Conservation (phyloP, 305 asterid species). For the Solanum hybrid region DNA sequence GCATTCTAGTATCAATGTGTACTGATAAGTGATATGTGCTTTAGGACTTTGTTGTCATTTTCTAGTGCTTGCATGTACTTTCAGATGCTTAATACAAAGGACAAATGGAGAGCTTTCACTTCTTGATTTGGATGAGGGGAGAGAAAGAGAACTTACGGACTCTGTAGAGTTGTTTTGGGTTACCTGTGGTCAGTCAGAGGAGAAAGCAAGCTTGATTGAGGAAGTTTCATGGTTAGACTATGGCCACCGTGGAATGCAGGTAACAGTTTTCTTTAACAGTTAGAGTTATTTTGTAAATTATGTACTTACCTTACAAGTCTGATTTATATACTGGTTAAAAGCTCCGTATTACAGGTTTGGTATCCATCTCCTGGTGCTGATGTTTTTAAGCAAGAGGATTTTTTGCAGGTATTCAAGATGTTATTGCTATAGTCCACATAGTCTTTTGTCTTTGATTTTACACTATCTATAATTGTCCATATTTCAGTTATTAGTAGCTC, state of each 20-base stretch:
- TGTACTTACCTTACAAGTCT: slow-evolving; percentile 23
- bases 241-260: slow-evolving; percentile 99
- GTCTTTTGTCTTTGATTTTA: background rate
- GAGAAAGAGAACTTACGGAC: slow-evolving; percentile 94
- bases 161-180: slow-evolving; percentile 98
- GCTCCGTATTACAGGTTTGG: slow-evolving; percentile 84
- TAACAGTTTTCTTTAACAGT: slow-evolving; percentile 31
- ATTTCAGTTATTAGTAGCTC: background rate
- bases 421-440: background rate
- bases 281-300: slow-evolving; percentile 4
- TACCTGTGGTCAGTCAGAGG: slow-evolving; percentile 91
- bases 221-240: slow-evolving; percentile 98
- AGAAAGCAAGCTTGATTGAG: slow-evolving; percentile 90
- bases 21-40: background rate
- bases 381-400: slow-evolving; percentile 94
- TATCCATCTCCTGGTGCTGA: slow-evolving; percentile 95
- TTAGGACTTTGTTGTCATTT: background rate
- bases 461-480: background rate
- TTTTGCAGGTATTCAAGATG: slow-evolving; percentile 73
- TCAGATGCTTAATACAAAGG: slow-evolving; percentile 84
- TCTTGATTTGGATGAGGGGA: slow-evolving; percentile 95
- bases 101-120: slow-evolving; percentile 96
- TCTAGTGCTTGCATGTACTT: slow-evolving; percentile 6
- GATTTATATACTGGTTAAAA: slow-evolving; percentile 33
- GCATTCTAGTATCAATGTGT: slow-evolving; percentile 13